Evolutionary conservation across 371 early-diverging fungal species (phyloP).

Genomic region (Lichtheimia ramosa): DNA sequence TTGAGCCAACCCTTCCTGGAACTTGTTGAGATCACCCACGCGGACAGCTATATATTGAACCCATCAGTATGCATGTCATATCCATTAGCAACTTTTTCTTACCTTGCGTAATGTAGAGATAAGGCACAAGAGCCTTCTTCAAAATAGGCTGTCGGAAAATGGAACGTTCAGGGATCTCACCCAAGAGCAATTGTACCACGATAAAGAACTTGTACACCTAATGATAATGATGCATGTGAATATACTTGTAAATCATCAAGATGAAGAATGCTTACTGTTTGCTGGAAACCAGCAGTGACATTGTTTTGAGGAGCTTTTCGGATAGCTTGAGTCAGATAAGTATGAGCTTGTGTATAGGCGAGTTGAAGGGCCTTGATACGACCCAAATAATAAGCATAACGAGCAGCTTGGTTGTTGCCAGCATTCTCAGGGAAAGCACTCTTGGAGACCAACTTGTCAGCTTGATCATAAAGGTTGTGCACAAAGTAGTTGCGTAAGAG

Average conservation of each 20-base stretch:
- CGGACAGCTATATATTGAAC: conserved; percentile 73
- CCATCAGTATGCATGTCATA: neutral
- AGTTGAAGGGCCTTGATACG: conserved; percentile 95
- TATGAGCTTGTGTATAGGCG: conserved; percentile 91
- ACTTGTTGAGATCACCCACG: conserved; percentile 89
- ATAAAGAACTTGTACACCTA: conserved; percentile 90
- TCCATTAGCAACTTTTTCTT: neutral
- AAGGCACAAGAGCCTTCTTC: conserved; percentile 83
- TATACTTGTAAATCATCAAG: neutral
- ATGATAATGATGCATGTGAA: neutral
- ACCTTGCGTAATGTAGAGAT: conserved; percentile 91
- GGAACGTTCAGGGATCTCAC: conserved; percentile 95
- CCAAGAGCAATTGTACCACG: conserved; percentile 95
- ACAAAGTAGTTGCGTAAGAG: conserved; percentile 88
- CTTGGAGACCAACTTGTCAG: conserved; percentile 93
- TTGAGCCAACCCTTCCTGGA: conserved; percentile 85
- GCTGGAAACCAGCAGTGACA: conserved; percentile 92
- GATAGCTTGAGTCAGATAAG: conserved; percentile 87
- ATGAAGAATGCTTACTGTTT: conserved; percentile 58
- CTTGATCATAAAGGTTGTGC: conserved; percentile 93
- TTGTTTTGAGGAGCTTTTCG: conserved; percentile 92
- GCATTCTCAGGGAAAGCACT: conserved; percentile 89
- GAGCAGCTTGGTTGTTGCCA: conserved; percentile 90
- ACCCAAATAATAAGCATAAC: conserved; percentile 94
- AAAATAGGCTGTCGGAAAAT: conserved; percentile 87